Conservation (phyloP, 768 basidiomycete species). For the Amanita muscaria region DNA sequence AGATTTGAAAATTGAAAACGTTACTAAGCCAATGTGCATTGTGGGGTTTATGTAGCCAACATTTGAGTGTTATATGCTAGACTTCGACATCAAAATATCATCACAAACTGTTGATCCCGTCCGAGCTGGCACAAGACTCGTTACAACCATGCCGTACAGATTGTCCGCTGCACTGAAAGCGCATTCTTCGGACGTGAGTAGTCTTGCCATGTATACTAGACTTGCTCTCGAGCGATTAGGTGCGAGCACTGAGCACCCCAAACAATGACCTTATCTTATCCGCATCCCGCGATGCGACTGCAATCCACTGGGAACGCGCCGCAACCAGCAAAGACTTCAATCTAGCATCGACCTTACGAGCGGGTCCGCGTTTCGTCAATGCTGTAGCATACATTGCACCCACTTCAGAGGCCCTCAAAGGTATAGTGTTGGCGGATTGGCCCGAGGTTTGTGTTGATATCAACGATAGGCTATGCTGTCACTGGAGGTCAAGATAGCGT, state of each 20-base stretch:
- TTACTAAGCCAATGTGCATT: too few relatives aligned
- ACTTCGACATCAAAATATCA: background rate
- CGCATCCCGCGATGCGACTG: constrained; percentile 85
- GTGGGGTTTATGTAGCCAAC: too few relatives aligned
- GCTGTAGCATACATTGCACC: constrained; percentile 72
- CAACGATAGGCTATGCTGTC: constrained; percentile 64
- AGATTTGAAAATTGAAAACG: too few relatives aligned
- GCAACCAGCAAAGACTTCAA: constrained; percentile 41
- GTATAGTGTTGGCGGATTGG: constrained; percentile 26
- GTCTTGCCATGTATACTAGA: constrained; percentile 9
- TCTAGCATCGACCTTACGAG: constrained; percentile 44
- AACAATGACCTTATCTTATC: constrained; percentile 75
- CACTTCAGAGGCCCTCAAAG: constrained; percentile 59
- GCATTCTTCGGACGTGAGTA: constrained; percentile 69
- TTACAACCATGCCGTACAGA: constrained; percentile 54
- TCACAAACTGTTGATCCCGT: background rate
- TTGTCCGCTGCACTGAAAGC: constrained; percentile 63
- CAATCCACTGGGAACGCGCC: constrained; percentile 73
- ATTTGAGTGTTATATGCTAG: too few relatives aligned
- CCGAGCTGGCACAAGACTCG: background rate
- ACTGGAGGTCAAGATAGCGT: constrained; percentile 87
- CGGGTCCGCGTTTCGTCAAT: constrained; percentile 72
- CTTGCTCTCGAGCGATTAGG: constrained; percentile 38
- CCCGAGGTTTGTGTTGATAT: constrained; percentile 9
- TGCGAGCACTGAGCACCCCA: constrained; percentile 74